Conservation (phyloP, 345 rosid species). For the Anacardium occidentale region DNA sequence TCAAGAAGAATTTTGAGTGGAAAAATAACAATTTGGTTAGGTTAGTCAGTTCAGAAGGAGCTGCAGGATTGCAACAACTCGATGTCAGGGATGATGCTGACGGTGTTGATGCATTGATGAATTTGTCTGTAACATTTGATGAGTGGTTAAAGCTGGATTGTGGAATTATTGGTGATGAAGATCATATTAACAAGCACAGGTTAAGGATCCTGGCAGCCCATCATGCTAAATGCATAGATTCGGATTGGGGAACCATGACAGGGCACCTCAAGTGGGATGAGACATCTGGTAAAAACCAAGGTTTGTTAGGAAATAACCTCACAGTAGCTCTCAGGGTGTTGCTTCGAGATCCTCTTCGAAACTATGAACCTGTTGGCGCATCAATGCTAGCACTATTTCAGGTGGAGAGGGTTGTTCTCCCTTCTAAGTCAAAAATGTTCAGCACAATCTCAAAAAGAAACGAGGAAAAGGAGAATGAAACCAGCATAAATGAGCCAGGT, state of each 20-base stretch:
- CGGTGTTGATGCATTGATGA: constrained; percentile 39
- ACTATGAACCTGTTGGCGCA: constrained; percentile 69
- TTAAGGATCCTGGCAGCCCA: constrained; percentile 36
- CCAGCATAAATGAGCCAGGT: not conserved
- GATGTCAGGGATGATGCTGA: constrained; percentile 28
- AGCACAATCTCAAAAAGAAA: constrained; percentile 21
- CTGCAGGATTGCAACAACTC: constrained; percentile 14
- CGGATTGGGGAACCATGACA: constrained; percentile 19
- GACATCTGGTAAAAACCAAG: constrained; percentile 27
- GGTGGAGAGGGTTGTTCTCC: constrained; percentile 45
- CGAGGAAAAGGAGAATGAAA: constrained; percentile 20
- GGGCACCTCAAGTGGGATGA: constrained; percentile 23
- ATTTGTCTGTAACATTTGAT: constrained; percentile 46
- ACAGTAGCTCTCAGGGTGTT: constrained; percentile 52
- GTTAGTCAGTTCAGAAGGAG: constrained; percentile 25
- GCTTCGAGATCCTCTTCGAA: constrained; percentile 65
- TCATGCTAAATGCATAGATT: constrained; percentile 38
- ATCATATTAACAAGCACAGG: constrained; percentile 32
- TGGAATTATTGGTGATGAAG: constrained; percentile 32
- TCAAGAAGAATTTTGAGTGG: constrained; percentile 21
- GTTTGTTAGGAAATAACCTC: constrained; percentile 44
- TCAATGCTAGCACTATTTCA: constrained; percentile 73
- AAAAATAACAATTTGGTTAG: constrained; percentile 15
- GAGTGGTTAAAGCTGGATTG: constrained; percentile 64
- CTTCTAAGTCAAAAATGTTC: constrained; percentile 19